Evolutionary conservation across 2,329 filamentous ascomycete genomes (phyloP).

Genomic region (Sclerotinia glacialis): DNA sequence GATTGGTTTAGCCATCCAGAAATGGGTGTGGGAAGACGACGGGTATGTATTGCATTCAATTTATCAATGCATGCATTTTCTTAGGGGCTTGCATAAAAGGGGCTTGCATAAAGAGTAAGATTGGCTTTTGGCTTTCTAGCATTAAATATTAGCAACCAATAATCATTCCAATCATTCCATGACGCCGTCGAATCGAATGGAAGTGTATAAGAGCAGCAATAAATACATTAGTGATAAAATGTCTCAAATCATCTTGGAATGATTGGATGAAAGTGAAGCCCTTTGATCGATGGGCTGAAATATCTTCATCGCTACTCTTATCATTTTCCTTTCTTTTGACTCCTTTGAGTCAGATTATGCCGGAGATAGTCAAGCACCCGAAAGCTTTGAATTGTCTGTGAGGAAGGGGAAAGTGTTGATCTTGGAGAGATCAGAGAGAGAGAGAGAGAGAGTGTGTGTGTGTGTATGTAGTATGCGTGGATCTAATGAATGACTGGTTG

Average conservation of each 20-base stretch:
- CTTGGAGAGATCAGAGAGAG: background rate
- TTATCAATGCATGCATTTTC: slow-evolving; percentile 6
- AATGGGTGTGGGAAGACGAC: slow-evolving; percentile 6
- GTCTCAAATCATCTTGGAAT: background rate
- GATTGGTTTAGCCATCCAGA: background rate
- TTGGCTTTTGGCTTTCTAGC: background rate
- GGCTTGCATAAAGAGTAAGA: slow-evolving; percentile 20
- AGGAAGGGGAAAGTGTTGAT: background rate
- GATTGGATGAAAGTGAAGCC: background rate
- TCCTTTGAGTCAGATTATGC: slow-evolving; percentile 7
- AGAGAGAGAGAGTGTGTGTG: background rate
- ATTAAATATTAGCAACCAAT: slow-evolving; percentile 7
- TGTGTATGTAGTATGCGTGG: background rate
- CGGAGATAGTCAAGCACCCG: background rate
- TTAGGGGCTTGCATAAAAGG: no score
- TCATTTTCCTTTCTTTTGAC: background rate
- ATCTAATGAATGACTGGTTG: background rate
- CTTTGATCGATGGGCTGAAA: background rate
- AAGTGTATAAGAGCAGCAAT: slow-evolving; percentile 3
- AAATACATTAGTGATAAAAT: background rate
- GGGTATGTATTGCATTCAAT: slow-evolving; percentile 17
- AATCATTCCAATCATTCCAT: background rate
- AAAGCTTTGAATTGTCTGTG: background rate
- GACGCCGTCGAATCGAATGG: background rate
- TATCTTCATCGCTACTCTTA: background rate